Percentiles rank a stretch among this genome's conserved stretches.
Evolutionary conservation across 2,329 filamentous ascomycete species (phyloP).

Genomic region (Fusarium compactum): DNA sequence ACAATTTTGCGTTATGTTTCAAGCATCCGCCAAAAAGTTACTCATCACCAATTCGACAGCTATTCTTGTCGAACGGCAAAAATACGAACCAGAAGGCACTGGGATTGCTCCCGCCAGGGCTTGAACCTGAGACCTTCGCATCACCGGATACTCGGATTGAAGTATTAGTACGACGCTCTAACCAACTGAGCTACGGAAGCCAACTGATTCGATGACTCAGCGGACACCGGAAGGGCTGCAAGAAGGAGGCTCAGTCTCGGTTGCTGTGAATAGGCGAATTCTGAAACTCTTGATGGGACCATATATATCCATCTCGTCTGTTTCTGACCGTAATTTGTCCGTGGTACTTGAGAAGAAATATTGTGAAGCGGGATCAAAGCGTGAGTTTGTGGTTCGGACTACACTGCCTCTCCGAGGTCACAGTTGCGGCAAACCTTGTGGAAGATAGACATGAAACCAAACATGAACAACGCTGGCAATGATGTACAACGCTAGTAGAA

Average conservation of each 20-base stretch:
- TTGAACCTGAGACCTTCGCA: slow-evolving; percentile 37
- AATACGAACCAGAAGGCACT: slow-evolving; percentile 9
- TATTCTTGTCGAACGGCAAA: neutral
- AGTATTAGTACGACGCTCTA: slow-evolving; percentile 35
- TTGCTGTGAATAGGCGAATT: neutral
- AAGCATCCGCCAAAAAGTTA: neutral
- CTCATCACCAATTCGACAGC: neutral
- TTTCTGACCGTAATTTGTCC: neutral
- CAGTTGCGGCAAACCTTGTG: too few relatives aligned
- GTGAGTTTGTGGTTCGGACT: neutral
- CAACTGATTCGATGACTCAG: neutral
- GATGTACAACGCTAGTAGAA: neutral
- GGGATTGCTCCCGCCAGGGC: slow-evolving; percentile 29
- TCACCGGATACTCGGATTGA: slow-evolving; percentile 22
- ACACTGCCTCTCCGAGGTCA: too few relatives aligned
- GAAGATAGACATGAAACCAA: neutral
- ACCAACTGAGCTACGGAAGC: slow-evolving; percentile 35
- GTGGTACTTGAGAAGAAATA: neutral
- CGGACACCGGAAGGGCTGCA: neutral
- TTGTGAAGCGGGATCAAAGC: neutral
- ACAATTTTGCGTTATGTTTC: neutral
- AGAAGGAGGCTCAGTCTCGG: neutral
- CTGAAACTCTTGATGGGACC: neutral
- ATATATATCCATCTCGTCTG: neutral
- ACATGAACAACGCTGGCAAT: neutral